phyloP scores from a whole-genome alignment of 345 rosid genomes.

The Eucalyptus marginata region DNA sequence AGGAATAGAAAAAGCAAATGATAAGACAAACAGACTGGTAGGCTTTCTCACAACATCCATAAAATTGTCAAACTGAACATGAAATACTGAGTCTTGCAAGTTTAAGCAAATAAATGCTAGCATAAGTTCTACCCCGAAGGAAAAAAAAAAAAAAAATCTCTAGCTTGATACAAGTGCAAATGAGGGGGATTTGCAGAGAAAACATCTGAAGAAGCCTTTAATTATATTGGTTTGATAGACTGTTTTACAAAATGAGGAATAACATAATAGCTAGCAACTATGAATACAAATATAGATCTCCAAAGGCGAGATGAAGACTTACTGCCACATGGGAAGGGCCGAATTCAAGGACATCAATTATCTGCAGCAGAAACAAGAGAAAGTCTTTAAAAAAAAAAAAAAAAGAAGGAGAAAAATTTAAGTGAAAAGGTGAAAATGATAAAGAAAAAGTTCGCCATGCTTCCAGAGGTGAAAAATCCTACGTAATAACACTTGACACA shows the following conservation, averaged over 20 bases:
- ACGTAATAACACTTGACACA: neutral
- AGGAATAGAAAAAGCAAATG: neutral
- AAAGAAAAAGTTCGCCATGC: neutral
- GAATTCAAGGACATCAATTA: conserved; percentile 81
- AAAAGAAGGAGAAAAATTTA: neutral
- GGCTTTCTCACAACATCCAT: neutral
- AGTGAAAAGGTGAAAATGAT: neutral
- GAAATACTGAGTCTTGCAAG: neutral
- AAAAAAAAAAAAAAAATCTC: neutral
- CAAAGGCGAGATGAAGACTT: conserved; percentile 1
- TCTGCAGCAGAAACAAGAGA: conserved; percentile 31
- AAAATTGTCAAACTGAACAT: neutral
- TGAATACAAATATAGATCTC: neutral
- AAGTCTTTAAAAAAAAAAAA: neutral
- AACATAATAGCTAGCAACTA: neutral
- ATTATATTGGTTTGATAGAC: neutral
- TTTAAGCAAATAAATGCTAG: neutral
- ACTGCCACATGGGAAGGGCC: conserved; percentile 91
- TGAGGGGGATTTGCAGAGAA: neutral
- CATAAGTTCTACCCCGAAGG: neutral
- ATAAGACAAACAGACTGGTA: neutral
- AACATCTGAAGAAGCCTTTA: neutral
- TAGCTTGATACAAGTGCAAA: neutral
- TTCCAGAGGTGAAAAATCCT: neutral
- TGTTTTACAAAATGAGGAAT: neutral